Evolutionary conservation across 345 rosid species (phyloP).

Genomic region (Bretschneidera sinensis): DNA sequence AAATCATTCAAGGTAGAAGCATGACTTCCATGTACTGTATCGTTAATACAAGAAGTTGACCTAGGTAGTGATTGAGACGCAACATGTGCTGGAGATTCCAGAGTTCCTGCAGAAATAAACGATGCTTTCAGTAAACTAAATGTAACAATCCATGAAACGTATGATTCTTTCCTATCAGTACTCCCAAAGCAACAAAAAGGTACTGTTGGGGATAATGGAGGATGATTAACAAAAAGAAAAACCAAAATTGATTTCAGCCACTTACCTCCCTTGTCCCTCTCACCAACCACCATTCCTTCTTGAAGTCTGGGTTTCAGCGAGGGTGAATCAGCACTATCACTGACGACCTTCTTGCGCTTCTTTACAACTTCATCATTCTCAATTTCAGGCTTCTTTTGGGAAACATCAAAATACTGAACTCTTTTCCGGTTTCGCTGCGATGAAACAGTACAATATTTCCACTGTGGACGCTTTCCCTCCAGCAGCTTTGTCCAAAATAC

Average conservation of each 20-base stretch:
- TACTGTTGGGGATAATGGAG: not conserved
- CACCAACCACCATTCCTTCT: conserved; percentile 22
- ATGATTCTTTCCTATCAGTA: not conserved
- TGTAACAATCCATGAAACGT: not conserved
- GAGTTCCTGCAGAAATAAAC: conserved; percentile 41
- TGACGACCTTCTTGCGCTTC: conserved; percentile 48
- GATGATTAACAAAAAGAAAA: conserved; percentile 2
- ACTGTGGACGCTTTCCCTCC: conserved; percentile 52
- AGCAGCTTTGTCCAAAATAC: conserved; percentile 70
- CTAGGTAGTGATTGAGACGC: conserved; percentile 21
- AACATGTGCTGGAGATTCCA: conserved; percentile 24
- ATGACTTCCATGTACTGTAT: conserved; percentile 13
- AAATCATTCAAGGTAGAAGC: conserved; percentile 15
- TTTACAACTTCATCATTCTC: conserved; percentile 36
- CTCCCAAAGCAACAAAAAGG: not conserved
- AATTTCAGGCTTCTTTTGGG: conserved; percentile 24
- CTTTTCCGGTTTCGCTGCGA: conserved; percentile 70
- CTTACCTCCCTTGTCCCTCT: conserved; percentile 43
- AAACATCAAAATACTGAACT: conserved; percentile 31
- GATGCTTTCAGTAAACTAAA: conserved; percentile 7
- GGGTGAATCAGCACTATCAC: conserved; percentile 24
- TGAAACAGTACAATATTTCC: conserved; percentile 58
- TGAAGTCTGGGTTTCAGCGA: conserved; percentile 20
- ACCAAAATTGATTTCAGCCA: conserved; percentile 14
- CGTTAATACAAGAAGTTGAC: conserved; percentile 16